Base-by-base conservation (phyloP, 805 yeast genomes). In the Dipodascopsis uninucleata region DNA sequence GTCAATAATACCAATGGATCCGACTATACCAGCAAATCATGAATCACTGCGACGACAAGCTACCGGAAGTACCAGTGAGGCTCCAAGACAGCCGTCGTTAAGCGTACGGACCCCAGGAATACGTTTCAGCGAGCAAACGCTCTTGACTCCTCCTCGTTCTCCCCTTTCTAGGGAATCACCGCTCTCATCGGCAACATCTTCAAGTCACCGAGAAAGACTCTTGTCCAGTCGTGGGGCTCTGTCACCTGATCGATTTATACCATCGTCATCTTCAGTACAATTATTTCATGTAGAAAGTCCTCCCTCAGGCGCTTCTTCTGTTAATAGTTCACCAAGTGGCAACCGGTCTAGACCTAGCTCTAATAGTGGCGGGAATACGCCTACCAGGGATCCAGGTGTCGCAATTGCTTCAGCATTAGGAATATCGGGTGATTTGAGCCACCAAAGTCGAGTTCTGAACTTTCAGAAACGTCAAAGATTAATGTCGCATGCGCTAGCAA, bases 171-270 rank as follows among this genome's bases (percentile, higher is more conserved):
- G n/a, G n/a, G n/a, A n/a, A n/a, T n/a, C n/a, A n/a, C n/a, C n/a
- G n/a, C n/a, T n/a, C n/a, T n/a, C n/a, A 36, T 36, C 39, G 18
- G 24, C 17, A 31, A 28, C 39, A 17, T 10, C 36, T 12, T 38
- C 26, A 18, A 41, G 49, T 20, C 41, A 36, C 24, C 36, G 49
- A 17, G 37, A 26, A 17, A 36, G 39, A 9, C 29, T 38, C n/a
- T 34, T 43, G n/a, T 39, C 47, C 12, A 47, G 34, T 20, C 45
- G 41, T 24, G 45, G 45, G 14, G 47, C 47, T 16, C 39, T 39
- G 9, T 50, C 55, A 8, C 55, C 55, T 4, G 55, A 50, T 32
- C 22, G 55, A 29, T 50, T 50, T 25, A 50, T 50, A 17, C 53
- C 55, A 3, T 48, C 53, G 8, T 43, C 47, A 12, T 50, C 53